Evolutionary conservation across 148 eudicot species (phyloP), one percentile per base, ranked within the genome.

Genomic region (Spergularia marina): DNA sequence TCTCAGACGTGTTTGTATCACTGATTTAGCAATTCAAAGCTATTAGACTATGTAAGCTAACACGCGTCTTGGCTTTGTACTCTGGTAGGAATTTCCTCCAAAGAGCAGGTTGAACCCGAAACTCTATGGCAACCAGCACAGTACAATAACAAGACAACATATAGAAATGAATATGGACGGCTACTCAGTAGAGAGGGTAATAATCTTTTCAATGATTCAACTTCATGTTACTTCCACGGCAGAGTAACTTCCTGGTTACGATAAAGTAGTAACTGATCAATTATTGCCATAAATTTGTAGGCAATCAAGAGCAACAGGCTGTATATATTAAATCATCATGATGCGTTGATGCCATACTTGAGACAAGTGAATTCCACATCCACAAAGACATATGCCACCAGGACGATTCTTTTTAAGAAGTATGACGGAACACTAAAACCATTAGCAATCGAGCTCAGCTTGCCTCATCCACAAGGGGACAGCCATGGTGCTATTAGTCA

Each of bases 301-400:
- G 98, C 97, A 58, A 80, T 94, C 7, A 69, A 80, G 74, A 51
- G 75, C 25, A 87, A 89, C 75, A 90, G 82, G 83, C 77, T 94
- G 64, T 94, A 85, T 83, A 91, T 94, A 84, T 72, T 94, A 74
- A 87, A 94, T 73, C 95, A 90, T 73, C 97, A 94, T 54, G 98
- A 94, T 79, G 81, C 89, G 18, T 56, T 94, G 30, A 88, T 94
- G 97, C 90, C 93, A 64, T 91, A 90, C 85, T 82, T 94, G 44
- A 84, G 79, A 67, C 72, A 86, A 74, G 88, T 94, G 47, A 94
- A 94, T 74, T 72, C 85, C 13, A 88, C 95, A 3, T 63, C 84
- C 62, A 87, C 98, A 21, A 90, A 91, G 84, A 89, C 89, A 1
- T 94, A 94, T 34, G 97, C 98, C 54, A 87, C 79, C 44, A 84